phyloP scores from a whole-genome alignment of 169 alveolate genomes.

The Amoebophrya sp. region DNA sequence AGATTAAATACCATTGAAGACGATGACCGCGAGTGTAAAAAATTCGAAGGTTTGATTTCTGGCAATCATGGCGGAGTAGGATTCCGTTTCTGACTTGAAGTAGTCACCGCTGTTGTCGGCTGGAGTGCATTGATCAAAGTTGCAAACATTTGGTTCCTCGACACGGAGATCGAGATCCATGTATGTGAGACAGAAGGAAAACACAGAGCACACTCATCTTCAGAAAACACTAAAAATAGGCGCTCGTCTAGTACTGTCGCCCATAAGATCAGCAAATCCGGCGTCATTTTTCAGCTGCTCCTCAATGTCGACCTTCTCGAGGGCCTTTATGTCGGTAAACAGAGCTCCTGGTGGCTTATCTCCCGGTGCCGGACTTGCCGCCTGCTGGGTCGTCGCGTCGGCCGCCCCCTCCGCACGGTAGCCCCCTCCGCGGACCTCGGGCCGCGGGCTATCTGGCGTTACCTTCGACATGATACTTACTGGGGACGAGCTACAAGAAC shows the following conservation, averaged over 20 bases:
- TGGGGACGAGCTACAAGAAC: not conserved
- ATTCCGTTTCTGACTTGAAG: not conserved
- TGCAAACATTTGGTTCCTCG: too few relatives aligned
- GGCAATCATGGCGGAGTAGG: not conserved
- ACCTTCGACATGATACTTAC: not conserved
- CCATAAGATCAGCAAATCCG: not conserved
- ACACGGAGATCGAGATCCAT: too few relatives aligned
- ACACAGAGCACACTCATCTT: too few relatives aligned
- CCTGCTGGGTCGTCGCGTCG: not conserved
- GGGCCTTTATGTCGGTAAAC: not conserved
- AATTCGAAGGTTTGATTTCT: not conserved
- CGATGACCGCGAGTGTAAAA: not conserved
- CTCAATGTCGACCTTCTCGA: not conserved
- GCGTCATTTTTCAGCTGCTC: not conserved
- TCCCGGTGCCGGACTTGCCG: not conserved
- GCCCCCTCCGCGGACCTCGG: not conserved
- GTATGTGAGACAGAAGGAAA: too few relatives aligned
- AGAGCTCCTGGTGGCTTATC: not conserved
- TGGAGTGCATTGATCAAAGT: too few relatives aligned
- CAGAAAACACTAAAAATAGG: too few relatives aligned
- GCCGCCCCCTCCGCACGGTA: not conserved
- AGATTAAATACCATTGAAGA: not conserved
- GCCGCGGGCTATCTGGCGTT: not conserved
- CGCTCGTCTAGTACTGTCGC: not conserved
- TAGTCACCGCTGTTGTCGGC: constrained; percentile 17